A percentile compares a stretch with the other conserved stretches of the same genome.
Conservation (phyloP, 2,329 filamentous ascomycete genomes). For the Pseudocercospora cruenta region DNA sequence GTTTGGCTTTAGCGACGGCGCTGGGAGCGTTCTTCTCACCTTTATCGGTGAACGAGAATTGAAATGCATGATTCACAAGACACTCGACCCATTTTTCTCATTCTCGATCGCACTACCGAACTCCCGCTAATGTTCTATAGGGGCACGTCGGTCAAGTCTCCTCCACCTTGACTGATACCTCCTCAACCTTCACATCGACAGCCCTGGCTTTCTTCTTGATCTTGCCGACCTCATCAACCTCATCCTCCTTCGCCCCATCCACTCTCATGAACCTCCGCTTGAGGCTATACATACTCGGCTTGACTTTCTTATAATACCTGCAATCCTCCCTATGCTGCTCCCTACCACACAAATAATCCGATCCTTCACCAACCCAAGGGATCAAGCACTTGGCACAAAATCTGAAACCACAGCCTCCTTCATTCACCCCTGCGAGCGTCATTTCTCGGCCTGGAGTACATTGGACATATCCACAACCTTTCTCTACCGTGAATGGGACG, state of each 20-base stretch:
- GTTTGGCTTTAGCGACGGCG: conserved; percentile 31
- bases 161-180: background rate
- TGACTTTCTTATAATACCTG: background rate
- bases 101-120: background rate
- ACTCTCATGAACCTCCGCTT: background rate
- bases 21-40: conserved; percentile 19
- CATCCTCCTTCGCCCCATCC: background rate
- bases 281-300: background rate
- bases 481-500: background rate
- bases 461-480: conserved; percentile 14
- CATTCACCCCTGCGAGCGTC: background rate
- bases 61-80: conserved; percentile 2
- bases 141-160: background rate
- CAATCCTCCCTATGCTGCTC: conserved; percentile 3
- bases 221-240: background rate
- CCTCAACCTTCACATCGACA: background rate
- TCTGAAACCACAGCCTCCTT: conserved; percentile 20
- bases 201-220: background rate
- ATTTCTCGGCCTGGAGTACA: background rate
- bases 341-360: conserved; percentile 7
- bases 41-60: conserved; percentile 9
- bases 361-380: conserved; percentile 21
- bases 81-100: background rate
- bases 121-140: background rate
- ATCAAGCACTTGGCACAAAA: conserved; percentile 23